Percentiles rank a stretch among this genome's conserved stretches.
phyloP scores from a whole-genome alignment of 805 yeast genomes.

The Zygosaccharomyces bisporus region DNA sequence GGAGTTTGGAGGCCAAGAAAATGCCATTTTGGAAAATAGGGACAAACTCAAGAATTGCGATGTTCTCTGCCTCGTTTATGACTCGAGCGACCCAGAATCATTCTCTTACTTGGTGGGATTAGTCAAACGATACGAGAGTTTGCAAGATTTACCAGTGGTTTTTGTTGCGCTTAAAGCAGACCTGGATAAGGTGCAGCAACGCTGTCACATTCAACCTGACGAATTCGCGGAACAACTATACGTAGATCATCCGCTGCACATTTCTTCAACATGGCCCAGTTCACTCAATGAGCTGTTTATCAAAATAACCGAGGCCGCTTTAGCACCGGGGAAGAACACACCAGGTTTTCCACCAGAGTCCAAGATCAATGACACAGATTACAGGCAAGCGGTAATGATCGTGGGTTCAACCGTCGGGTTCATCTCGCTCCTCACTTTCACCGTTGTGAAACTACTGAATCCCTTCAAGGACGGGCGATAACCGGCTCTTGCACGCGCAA shows the following conservation, averaged over 20 bases:
- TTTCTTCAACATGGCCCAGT: conserved; percentile 85
- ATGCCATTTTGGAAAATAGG: conserved; percentile 72
- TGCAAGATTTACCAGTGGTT: conserved; percentile 71
- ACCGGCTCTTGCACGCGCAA: neutral
- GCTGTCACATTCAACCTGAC: conserved; percentile 84
- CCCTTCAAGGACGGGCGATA: conserved; percentile 11
- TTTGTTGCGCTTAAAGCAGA: conserved; percentile 95
- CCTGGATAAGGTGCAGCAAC: conserved; percentile 89
- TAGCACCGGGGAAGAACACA: conserved; percentile 70
- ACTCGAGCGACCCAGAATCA: conserved; percentile 93
- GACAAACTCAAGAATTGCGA: conserved; percentile 78
- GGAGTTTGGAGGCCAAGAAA: conserved; percentile 83
- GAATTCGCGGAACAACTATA: conserved; percentile 63
- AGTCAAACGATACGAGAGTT: conserved; percentile 52
- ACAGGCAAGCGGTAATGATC: conserved; percentile 50
- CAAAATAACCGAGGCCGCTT: conserved; percentile 85
- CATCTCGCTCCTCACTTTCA: conserved; percentile 57
- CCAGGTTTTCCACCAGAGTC: conserved; percentile 71
- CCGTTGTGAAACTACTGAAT: conserved; percentile 50
- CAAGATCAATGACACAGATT: conserved; percentile 44
- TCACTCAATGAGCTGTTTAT: conserved; percentile 81
- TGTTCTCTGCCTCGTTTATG: conserved; percentile 84
- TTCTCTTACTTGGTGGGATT: conserved; percentile 76
- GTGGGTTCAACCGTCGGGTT: conserved; percentile 70
- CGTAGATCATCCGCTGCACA: conserved; percentile 81